Conservation (phyloP, 2,329 filamentous ascomycete genomes). For the Aspergillus ochraceoroseus region DNA sequence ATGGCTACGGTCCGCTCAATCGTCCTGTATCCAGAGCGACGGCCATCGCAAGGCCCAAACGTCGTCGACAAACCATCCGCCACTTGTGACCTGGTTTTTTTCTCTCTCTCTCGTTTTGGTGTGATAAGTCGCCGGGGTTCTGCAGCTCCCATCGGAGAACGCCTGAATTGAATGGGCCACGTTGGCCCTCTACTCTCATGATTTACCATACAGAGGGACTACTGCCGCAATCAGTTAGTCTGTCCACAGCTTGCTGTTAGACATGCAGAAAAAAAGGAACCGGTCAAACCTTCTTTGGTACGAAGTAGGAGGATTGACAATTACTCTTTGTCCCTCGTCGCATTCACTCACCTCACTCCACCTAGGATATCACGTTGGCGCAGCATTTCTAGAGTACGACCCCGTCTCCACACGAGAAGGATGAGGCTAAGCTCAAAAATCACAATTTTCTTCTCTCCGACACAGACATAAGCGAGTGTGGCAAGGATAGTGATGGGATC, state of each 20-base stretch:
- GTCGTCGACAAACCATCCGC: conserved; percentile 15
- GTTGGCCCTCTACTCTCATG: conserved; percentile 14
- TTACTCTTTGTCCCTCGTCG: conserved; percentile 4
- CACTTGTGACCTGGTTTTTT: conserved; percentile 7
- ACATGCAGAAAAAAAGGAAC: background rate
- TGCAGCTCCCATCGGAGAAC: conserved; percentile 2
- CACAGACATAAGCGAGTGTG: conserved; percentile 3
- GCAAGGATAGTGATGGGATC: too few relatives aligned
- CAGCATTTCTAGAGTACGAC: background rate
- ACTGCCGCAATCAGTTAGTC: conserved; percentile 13
- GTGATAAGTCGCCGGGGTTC: conserved; percentile 13
- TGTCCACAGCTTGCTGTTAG: background rate
- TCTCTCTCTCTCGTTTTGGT: background rate
- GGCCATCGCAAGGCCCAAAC: background rate
- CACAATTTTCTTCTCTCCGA: background rate
- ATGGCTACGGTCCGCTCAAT: background rate
- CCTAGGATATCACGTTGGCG: conserved; percentile 3
- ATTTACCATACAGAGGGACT: conserved; percentile 21
- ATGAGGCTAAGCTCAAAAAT: conserved; percentile 1
- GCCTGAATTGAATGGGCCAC: conserved; percentile 2
- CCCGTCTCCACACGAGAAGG: background rate
- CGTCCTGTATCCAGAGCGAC: conserved; percentile 3
- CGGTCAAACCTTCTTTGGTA: conserved; percentile 1
- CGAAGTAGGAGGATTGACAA: conserved; percentile 1
- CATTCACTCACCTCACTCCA: background rate